Conservation (phyloP, 1,284 basidiomycete species). For the Sphagnurus paluster region DNA sequence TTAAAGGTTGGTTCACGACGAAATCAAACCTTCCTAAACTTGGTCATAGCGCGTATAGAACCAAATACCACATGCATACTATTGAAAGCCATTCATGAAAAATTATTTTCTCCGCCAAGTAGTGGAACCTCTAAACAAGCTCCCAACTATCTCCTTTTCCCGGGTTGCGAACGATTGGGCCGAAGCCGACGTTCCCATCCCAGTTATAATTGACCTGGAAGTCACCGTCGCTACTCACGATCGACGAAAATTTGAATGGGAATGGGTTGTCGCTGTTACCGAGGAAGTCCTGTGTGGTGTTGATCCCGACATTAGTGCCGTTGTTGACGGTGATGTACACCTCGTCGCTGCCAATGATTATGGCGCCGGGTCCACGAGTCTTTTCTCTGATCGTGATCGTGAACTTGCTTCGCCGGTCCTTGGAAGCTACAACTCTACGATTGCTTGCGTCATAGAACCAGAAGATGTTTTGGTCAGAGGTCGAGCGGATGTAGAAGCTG, state of each 20-base stretch:
- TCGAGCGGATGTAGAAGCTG: conserved; percentile 14
- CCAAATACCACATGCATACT: too few species aligned
- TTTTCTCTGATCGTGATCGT: conserved; percentile 3
- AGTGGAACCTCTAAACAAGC: too few species aligned
- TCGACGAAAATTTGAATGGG: conserved; percentile 5
- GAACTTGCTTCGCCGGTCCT: conserved; percentile 12
- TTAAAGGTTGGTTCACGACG: too few species aligned
- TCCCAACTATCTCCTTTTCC: conserved; percentile 10
- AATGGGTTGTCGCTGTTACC: conserved; percentile 1
- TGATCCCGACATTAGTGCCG: not conserved
- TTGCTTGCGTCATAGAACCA: conserved; percentile 10
- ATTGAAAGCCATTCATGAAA: too few species aligned
- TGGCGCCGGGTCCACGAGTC: not conserved
- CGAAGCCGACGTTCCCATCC: not conserved
- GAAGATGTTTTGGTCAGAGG: conserved; percentile 1
- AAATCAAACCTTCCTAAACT: too few species aligned
- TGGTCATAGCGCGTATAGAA: too few species aligned
- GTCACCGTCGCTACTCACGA: conserved; percentile 2
- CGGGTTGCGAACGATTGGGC: not conserved
- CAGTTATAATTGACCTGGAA: conserved; percentile 1
- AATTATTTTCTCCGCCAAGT: too few species aligned
- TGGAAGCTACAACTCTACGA: conserved; percentile 1
- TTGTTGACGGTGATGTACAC: not conserved
- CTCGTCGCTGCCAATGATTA: conserved; percentile 11
- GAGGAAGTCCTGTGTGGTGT: not conserved